phyloP scores from a whole-genome alignment of 345 rosid genomes.

The Eucalyptus curtisii region DNA sequence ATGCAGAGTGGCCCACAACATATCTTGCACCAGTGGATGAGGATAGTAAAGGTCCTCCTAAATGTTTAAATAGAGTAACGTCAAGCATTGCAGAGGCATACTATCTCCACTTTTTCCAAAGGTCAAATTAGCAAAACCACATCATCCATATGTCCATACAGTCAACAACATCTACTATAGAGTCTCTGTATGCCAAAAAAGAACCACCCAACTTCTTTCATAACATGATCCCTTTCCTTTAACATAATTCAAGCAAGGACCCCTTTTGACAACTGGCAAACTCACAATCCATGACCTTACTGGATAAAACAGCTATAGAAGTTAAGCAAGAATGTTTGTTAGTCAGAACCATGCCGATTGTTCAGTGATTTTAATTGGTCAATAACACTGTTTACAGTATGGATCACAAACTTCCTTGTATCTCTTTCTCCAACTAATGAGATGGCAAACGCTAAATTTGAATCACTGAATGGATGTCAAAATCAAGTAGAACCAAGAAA shows the following conservation, averaged over 20 bases:
- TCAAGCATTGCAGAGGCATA: neutral
- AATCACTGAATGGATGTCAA: neutral
- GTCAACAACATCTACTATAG: neutral
- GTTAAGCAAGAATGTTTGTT: neutral
- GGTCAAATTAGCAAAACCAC: neutral
- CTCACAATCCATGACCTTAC: neutral
- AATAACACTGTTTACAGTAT: neutral
- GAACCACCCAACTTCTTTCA: neutral
- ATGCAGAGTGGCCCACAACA: slow-evolving; percentile 69
- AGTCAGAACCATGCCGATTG: neutral
- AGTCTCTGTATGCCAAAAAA: neutral
- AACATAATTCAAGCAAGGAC: neutral
- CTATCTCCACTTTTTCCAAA: neutral
- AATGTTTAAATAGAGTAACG: neutral
- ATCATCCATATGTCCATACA: neutral
- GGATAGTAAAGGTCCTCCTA: slow-evolving; percentile 98
- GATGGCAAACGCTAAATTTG: neutral
- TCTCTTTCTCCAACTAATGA: neutral
- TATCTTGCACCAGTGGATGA: slow-evolving; percentile 80
- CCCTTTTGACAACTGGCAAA: neutral
- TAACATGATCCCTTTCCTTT: neutral
- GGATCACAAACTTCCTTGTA: neutral
- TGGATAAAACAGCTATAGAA: neutral
- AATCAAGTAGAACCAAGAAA: neutral
- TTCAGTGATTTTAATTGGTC: neutral